Evolutionary conservation across 768 basidiomycete genomes (phyloP), one percentile per base, ranked within the genome.

Genomic region (Tylopilus felleus): DNA sequence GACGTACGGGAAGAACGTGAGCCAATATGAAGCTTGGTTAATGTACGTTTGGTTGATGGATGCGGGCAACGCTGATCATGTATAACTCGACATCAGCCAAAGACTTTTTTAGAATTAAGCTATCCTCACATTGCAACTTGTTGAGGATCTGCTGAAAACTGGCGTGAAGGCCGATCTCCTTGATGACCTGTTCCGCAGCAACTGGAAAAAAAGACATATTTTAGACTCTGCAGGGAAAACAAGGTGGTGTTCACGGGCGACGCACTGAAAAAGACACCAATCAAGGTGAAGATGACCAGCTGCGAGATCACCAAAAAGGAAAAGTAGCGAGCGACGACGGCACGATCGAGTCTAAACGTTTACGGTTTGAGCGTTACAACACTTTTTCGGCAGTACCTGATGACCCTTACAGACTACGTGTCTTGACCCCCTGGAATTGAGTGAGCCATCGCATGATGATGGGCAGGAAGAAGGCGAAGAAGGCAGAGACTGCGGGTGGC

Each of bases 241-340:
- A 46, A 35, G 4, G 23, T 22, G 50, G 22, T 41, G 13, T 49
- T 38, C 9, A 35, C 2, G 10, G 10, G 46, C 27, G n/a, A 76
- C 86, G 61, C 53, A 90, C 90, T 85, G 75, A 93, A 94, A 52
- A 86, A 77, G 45, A 95, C 94, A 60, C 92, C 90, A 56, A 98
- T 85, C 53, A 96, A 71, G 16, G 92, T 96, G 77, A 98, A 99
- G 72, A 98, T 85, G 57, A 99, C 77, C 63, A 99, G 74, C 67
- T 98, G 94, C 47, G 89, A 91, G 71, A 97, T 87, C 54, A 98
- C 85, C 71, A 98, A 77, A 80, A 99, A 98, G 1, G 89, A 78
- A 66, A 87, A 98, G 73, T 98, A 98, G 46, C 93, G 85, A 19
- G 92, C 92, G 36, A 95, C 80, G 55, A 98, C 95, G 35, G 88